Conservation (phyloP, 2,329 filamentous ascomycete genomes). For the Calonectria hawksworthii region DNA sequence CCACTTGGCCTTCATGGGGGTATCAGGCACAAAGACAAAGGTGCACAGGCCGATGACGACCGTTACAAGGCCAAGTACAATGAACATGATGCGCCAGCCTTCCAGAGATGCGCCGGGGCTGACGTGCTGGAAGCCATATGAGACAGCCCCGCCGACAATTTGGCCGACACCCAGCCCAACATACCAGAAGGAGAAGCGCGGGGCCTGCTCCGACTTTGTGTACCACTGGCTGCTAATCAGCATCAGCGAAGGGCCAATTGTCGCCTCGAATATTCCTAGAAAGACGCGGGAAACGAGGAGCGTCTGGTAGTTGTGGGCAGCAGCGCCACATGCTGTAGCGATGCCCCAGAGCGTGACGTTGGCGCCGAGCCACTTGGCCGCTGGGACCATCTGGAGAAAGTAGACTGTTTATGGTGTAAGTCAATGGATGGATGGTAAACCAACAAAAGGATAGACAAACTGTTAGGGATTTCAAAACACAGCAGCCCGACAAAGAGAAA, state of each 20-base stretch:
- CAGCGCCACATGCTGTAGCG: slow-evolving; percentile 67
- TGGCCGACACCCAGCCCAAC: slow-evolving; percentile 71
- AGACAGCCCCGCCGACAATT: slow-evolving; percentile 75
- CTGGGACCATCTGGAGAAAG: slow-evolving; percentile 72
- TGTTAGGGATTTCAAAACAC: slow-evolving; percentile 71
- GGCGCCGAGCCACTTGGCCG: slow-evolving; percentile 71
- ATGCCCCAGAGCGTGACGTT: slow-evolving; percentile 73
- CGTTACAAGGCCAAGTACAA: slow-evolving; percentile 71
- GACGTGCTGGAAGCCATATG: slow-evolving; percentile 70
- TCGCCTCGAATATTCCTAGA: slow-evolving; percentile 72
- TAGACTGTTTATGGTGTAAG: slow-evolving; percentile 55
- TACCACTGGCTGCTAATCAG: slow-evolving; percentile 74
- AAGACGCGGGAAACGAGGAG: slow-evolving; percentile 70
- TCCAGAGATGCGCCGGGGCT: slow-evolving; percentile 65
- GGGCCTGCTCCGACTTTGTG: slow-evolving; percentile 72
- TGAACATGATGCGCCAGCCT: slow-evolving; percentile 81
- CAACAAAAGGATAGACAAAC: slow-evolving; percentile 49
- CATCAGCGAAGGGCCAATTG: slow-evolving; percentile 71
- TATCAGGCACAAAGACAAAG: slow-evolving; percentile 55
- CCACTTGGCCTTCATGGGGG: slow-evolving; percentile 61
- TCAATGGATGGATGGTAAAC: neutral
- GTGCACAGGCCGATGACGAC: slow-evolving; percentile 50
- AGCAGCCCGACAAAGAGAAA: slow-evolving; percentile 74
- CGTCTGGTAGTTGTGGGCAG: slow-evolving; percentile 65
- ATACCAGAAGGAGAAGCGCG: slow-evolving; percentile 74